A percentile compares a stretch with the other conserved stretches of the same genome.
phyloP scores from a whole-genome alignment of 148 eudicot species.

The Amaranthus palmeri region DNA sequence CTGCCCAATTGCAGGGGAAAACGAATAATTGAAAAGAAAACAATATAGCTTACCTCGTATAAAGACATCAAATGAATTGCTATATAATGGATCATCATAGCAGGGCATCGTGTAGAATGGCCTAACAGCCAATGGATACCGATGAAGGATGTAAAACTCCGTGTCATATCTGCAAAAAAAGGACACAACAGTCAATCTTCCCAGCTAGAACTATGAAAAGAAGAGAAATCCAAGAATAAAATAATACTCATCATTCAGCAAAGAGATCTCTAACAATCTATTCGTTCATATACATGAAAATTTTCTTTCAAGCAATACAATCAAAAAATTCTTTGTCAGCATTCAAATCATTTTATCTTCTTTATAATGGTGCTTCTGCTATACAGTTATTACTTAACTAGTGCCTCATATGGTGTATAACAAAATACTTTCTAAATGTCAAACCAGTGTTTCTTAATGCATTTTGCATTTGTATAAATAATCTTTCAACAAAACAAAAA shows the following conservation, averaged over 20 bases:
- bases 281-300: too few species aligned
- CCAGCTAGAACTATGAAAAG: not conserved
- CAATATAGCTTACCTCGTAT: constrained; percentile 53
- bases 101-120: constrained; percentile 99
- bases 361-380: too few species aligned
- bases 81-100: constrained; percentile 51
- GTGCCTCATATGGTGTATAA: not conserved
- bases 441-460: not conserved
- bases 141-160: constrained; percentile 89
- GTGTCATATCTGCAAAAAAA: constrained; percentile 65
- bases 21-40: not conserved
- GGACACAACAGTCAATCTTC: not conserved
- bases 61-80: constrained; percentile 95
- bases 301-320: not conserved
- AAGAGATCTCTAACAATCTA: too few species aligned
- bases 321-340: not conserved
- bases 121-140: constrained; percentile 80
- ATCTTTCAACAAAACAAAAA: not conserved
- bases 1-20: not conserved
- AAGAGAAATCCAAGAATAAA: too few species aligned
- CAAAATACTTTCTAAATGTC: not conserved
- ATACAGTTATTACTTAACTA: too few species aligned
- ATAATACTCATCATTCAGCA: too few species aligned
- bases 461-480: not conserved
- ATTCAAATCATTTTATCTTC: too few species aligned